Evolutionary conservation across 169 alveolate genomes (phyloP).

Genomic region (Plasmodium falciparum): DNA sequence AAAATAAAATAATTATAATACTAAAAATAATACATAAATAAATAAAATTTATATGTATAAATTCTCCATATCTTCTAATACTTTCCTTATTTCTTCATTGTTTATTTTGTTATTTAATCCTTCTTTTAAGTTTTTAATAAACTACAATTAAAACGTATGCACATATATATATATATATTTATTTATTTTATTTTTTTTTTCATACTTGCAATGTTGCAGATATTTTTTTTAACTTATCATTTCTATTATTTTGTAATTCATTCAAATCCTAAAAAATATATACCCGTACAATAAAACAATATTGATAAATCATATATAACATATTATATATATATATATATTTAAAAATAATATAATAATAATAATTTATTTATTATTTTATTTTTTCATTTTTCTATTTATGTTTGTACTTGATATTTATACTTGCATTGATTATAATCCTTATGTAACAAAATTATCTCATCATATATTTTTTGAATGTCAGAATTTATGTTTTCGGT

Average conservation of each 20-base stretch:
- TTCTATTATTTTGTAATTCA: slow-evolving; percentile 48
- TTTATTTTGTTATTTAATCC: slow-evolving; percentile 37
- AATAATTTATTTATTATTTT: no score
- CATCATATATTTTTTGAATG: slow-evolving; percentile 28
- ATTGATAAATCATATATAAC: no score
- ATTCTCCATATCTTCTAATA: slow-evolving; percentile 57
- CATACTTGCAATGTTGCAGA: slow-evolving; percentile 65
- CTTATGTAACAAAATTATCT: slow-evolving; percentile 8
- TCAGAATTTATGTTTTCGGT: slow-evolving; percentile 31
- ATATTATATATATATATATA: background rate
- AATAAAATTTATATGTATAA: slow-evolving; percentile 23
- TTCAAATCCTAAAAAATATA: slow-evolving; percentile 17
- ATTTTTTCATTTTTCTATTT: no score
- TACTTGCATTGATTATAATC: slow-evolving; percentile 26
- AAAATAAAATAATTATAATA: background rate
- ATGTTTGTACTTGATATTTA: slow-evolving; percentile 26
- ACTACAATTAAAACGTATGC: slow-evolving; percentile 13
- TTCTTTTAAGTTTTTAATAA: slow-evolving; percentile 69
- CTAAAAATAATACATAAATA: background rate
- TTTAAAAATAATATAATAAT: background rate
- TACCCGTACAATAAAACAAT: no score
- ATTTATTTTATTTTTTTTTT: background rate
- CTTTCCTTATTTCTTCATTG: slow-evolving; percentile 53
- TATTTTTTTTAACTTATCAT: slow-evolving; percentile 54
- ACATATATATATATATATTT: background rate